Conservation (phyloP, 805 yeast genomes). For the Pichia nanzhaoensis region DNA sequence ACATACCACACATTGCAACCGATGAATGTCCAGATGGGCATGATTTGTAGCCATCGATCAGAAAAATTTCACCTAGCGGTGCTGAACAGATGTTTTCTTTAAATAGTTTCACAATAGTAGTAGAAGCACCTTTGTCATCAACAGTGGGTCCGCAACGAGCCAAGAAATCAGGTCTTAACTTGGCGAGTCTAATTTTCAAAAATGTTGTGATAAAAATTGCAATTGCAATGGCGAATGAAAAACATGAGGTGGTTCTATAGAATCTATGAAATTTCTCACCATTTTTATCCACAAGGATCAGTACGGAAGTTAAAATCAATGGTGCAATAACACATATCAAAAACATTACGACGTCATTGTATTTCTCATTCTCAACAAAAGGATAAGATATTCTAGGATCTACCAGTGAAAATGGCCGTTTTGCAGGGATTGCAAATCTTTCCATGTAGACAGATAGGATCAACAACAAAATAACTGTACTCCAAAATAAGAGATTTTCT, state of each 20-base stretch:
- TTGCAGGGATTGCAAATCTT: constrained; percentile 34
- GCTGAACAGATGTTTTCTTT: constrained; percentile 25
- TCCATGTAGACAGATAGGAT: constrained; percentile 17
- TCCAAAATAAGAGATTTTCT: constrained; percentile 10
- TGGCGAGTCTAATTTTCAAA: constrained; percentile 73
- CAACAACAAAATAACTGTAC: background rate
- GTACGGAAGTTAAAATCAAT: constrained; percentile 21
- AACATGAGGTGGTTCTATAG: constrained; percentile 32
- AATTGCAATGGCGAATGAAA: constrained; percentile 36
- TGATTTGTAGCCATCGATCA: constrained; percentile 64
- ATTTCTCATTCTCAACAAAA: constrained; percentile 37
- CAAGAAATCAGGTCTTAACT: constrained; percentile 85
- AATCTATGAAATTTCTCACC: constrained; percentile 32
- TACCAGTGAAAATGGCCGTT: constrained; percentile 36
- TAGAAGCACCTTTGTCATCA: constrained; percentile 12
- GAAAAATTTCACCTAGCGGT: constrained; percentile 28
- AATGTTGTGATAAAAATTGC: constrained; percentile 58
- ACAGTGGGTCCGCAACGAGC: constrained; percentile 58
- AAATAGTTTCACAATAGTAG: constrained; percentile 27
- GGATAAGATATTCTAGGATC: constrained; percentile 44
- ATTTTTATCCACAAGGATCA: constrained; percentile 12
- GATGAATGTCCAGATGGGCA: constrained; percentile 80
- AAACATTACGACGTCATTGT: constrained; percentile 24
- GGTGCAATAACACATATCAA: constrained; percentile 36
- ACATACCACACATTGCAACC: constrained; percentile 59